phyloP scores from a whole-genome alignment of 768 basidiomycete genomes.

The Pleurotus pulmonarius region DNA sequence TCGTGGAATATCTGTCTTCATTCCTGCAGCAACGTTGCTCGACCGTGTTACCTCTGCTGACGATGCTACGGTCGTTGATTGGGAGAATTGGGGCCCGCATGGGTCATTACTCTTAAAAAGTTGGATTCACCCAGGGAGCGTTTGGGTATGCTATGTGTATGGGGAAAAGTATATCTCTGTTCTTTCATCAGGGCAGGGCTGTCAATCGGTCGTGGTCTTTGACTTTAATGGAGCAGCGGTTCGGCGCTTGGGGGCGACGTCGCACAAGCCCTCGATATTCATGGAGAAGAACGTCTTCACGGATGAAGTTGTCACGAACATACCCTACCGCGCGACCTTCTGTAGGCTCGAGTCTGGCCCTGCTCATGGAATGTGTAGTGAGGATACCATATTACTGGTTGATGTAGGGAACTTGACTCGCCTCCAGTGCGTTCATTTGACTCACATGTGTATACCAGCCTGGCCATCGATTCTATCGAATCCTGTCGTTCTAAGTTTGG shows the following conservation, averaged over 20 bases:
- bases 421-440: constrained; percentile 3
- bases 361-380: constrained; percentile 47
- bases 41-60: constrained; percentile 13
- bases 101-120: constrained; percentile 40
- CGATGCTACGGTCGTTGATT: constrained; percentile 26
- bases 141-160: constrained; percentile 61
- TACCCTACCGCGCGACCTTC: constrained; percentile 36
- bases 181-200: constrained; percentile 6
- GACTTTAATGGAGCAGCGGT: constrained; percentile 50
- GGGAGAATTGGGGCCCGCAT: constrained; percentile 50
- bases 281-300: constrained; percentile 32
- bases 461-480: constrained; percentile 19
- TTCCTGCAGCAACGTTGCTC: constrained; percentile 35
- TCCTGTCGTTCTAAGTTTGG: constrained; percentile 25
- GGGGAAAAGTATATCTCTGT: constrained; percentile 40
- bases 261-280: constrained; percentile 12
- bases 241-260: constrained; percentile 7
- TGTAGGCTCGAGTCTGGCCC: constrained; percentile 20
- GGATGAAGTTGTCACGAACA: constrained; percentile 34
- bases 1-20: constrained; percentile 35
- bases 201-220: constrained; percentile 32
- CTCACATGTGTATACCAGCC: background rate
- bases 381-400: constrained; percentile 53
- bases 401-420: constrained; percentile 30
- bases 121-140: constrained; percentile 25